Conservation (phyloP, 2,329 filamentous ascomycete genomes). For the Monilinia aucupariae region DNA sequence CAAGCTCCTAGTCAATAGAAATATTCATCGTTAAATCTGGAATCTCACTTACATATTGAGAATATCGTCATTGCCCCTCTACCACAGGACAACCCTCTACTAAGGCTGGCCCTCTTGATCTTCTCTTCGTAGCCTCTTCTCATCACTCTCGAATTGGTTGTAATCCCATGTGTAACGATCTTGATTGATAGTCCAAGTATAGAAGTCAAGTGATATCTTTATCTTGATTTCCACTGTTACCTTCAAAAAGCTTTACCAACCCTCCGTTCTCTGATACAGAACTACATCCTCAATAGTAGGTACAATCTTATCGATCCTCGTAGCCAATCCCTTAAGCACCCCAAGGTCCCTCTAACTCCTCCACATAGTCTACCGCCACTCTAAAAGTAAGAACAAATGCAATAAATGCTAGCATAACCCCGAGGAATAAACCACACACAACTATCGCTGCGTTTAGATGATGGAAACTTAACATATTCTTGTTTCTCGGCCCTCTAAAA, state of each 20-base stretch:
- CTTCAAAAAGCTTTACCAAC: neutral
- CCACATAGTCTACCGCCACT: conserved; percentile 6
- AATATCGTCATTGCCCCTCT: neutral
- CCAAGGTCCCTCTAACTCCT: neutral
- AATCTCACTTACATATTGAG: neutral
- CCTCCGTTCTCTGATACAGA: neutral
- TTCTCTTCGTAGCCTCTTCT: neutral
- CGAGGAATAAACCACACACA: conserved; percentile 12
- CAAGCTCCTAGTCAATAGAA: neutral
- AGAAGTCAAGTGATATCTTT: neutral
- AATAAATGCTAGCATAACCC: conserved; percentile 6
- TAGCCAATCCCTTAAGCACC: neutral
- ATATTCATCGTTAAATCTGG: neutral
- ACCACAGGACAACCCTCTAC: neutral
- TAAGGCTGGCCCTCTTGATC: neutral
- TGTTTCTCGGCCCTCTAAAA: neutral
- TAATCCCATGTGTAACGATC: neutral
- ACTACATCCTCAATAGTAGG: neutral
- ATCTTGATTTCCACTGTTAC: neutral
- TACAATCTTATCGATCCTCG: neutral
- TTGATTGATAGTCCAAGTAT: neutral
- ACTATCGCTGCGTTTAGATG: conserved; percentile 8
- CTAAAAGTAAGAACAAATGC: conserved; percentile 11
- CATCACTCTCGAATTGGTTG: neutral
- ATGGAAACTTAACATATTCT: conserved; percentile 11